Conservation (phyloP, 139 green algal genomes). For the Asterochloris sp. region DNA sequence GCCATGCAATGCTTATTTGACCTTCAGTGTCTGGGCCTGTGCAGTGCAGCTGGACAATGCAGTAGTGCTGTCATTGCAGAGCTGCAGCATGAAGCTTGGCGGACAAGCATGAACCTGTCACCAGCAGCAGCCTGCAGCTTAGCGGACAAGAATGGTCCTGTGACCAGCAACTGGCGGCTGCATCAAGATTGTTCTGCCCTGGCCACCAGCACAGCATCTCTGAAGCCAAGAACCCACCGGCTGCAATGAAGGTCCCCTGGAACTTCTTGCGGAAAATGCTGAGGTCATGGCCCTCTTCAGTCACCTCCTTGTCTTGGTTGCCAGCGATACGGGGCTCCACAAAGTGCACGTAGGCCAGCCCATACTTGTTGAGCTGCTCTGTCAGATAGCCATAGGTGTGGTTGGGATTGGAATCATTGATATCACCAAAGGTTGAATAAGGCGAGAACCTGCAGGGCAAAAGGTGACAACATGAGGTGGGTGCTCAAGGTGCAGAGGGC, state of each 20-base stretch:
- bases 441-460: constrained; percentile 34
- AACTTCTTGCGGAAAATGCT: constrained; percentile 52
- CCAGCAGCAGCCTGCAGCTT: too few species aligned
- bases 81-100: too few species aligned
- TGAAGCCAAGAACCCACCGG: constrained; percentile 51
- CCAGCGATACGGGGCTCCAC: constrained; percentile 57
- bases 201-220: too few species aligned
- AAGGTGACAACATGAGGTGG: background rate
- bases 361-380: constrained; percentile 59
- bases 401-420: constrained; percentile 23
- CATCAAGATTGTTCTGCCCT: too few species aligned
- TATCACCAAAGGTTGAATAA: constrained; percentile 49
- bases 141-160: too few species aligned
- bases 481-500: background rate
- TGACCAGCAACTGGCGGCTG: too few species aligned
- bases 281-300: constrained; percentile 31
- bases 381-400: constrained; percentile 57
- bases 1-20: too few species aligned
- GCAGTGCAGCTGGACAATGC: too few species aligned
- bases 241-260: constrained; percentile 60
- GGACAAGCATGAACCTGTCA: too few species aligned
- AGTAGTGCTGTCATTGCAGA: too few species aligned
- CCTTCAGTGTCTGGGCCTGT: too few species aligned
- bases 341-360: constrained; percentile 73
- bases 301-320: constrained; percentile 3